Percentiles rank a stretch among this genome's conserved stretches.
These are phyloP conservation scores for Tripidium arundinaceum DNA, from an alignment of 202 grass and related monocot species.

Conservation along the genomic window DNA sequence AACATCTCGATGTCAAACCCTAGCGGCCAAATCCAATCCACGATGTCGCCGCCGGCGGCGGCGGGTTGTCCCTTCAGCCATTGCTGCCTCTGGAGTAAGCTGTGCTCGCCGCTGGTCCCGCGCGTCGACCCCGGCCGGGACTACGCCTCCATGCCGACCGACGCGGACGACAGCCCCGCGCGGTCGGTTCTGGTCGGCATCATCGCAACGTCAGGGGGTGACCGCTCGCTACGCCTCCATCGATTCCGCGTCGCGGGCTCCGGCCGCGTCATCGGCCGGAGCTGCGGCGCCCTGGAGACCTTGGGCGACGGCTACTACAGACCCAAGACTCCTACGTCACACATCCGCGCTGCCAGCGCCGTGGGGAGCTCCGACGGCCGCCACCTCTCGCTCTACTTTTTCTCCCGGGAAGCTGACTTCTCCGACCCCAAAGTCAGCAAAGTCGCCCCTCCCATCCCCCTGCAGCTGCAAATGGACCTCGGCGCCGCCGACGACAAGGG, in stretches of 20 bases:
- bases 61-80: neutral
- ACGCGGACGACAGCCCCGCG: neutral
- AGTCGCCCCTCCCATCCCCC: neutral
- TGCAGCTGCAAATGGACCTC: neutral
- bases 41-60: neutral
- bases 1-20: no score
- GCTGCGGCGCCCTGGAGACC: neutral
- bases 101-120: neutral
- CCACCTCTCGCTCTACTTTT: neutral
- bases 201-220: neutral
- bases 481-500: neutral
- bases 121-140: neutral
- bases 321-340: neutral
- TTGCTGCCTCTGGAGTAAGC: neutral
- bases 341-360: neutral
- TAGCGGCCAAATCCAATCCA: neutral
- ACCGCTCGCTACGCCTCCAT: neutral
- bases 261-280: neutral
- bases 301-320: neutral
- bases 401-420: neutral
- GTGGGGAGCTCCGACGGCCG: neutral
- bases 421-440: neutral
- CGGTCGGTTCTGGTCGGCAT: neutral
- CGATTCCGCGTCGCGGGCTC: conserved; percentile 6
- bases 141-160: neutral